phyloP scores from a whole-genome alignment of 2,329 filamentous ascomycete genomes.

The Arthroderma sp. region DNA sequence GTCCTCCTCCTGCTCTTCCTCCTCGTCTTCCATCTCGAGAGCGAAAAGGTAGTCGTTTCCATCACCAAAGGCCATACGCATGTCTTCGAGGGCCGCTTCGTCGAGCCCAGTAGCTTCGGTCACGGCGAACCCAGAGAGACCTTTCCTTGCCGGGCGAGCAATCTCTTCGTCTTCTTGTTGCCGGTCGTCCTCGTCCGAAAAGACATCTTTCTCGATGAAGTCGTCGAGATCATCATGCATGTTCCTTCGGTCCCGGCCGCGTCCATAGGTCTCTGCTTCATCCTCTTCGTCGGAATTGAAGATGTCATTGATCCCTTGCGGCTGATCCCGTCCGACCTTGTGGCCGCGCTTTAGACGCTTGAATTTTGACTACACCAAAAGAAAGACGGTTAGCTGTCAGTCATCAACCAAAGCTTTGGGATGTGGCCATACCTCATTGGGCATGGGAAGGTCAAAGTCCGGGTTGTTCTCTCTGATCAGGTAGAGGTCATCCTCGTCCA shows the following conservation, averaged over 20 bases:
- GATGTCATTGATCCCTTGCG: constrained; percentile 73
- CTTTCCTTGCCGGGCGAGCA: constrained; percentile 62
- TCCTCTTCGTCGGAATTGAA: constrained; percentile 92
- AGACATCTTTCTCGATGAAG: constrained; percentile 94
- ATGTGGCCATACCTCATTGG: constrained; percentile 53
- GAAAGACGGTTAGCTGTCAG: background rate
- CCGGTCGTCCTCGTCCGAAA: constrained; percentile 68
- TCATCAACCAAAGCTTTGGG: background rate
- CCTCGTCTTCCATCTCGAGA: constrained; percentile 73
- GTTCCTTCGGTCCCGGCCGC: constrained; percentile 42
- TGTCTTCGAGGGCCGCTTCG: constrained; percentile 86
- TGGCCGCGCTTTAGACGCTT: constrained; percentile 92
- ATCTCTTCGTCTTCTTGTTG: constrained; percentile 81
- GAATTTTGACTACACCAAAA: constrained; percentile 55
- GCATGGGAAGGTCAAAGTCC: constrained; percentile 54
- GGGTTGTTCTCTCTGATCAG: constrained; percentile 76
- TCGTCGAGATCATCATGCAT: constrained; percentile 74
- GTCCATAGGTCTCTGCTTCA: constrained; percentile 42
- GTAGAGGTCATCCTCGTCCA: constrained; percentile 94
- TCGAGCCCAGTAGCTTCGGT: constrained; percentile 77
- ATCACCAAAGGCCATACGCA: constrained; percentile 91
- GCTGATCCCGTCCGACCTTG: constrained; percentile 51
- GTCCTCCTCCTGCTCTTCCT: constrained; percentile 61
- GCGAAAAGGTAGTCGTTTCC: constrained; percentile 95
- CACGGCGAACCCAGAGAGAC: constrained; percentile 53